These are phyloP conservation scores for Apiospora pterosperma DNA, from an alignment of 2,329 filamentous ascomycete species.

Conservation along the genomic window DNA sequence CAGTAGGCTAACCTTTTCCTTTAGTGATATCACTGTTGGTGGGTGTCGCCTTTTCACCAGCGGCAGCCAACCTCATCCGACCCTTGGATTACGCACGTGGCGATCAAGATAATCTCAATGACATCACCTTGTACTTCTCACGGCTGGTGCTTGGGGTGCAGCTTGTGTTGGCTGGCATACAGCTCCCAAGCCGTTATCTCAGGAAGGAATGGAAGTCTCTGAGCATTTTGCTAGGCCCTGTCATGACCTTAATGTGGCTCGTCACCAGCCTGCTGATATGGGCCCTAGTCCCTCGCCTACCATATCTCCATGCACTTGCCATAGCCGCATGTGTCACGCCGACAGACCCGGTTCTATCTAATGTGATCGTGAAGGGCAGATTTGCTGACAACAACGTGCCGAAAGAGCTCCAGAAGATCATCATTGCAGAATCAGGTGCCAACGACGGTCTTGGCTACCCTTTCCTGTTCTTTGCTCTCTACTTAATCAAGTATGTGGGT, in stretches of 20 bases:
- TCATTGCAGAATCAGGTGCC: constrained; percentile 78
- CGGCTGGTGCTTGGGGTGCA: constrained; percentile 87
- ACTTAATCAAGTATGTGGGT: constrained; percentile 73
- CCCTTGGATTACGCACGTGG: constrained; percentile 70
- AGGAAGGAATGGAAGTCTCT: constrained; percentile 75
- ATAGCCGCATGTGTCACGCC: constrained; percentile 87
- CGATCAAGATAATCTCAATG: constrained; percentile 56
- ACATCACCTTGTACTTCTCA: constrained; percentile 79
- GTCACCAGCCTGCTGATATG: constrained; percentile 75
- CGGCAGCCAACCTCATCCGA: constrained; percentile 71
- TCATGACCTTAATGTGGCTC: constrained; percentile 87
- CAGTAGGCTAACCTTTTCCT: background rate
- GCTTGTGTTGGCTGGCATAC: constrained; percentile 82
- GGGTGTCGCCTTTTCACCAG: constrained; percentile 75
- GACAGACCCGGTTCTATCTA: constrained; percentile 83
- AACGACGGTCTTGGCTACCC: constrained; percentile 90
- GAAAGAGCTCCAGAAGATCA: constrained; percentile 74
- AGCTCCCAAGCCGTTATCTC: constrained; percentile 81
- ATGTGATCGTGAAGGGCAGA: constrained; percentile 88
- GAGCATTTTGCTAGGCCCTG: constrained; percentile 71
- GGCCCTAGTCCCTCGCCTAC: constrained; percentile 67
- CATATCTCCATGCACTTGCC: constrained; percentile 74
- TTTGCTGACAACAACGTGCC: constrained; percentile 92
- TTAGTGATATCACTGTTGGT: constrained; percentile 79
- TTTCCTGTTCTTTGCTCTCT: constrained; percentile 81